These are phyloP conservation scores for Calocybe indica DNA, from an alignment of 768 basidiomycete species.

Conservation along the genomic window DNA sequence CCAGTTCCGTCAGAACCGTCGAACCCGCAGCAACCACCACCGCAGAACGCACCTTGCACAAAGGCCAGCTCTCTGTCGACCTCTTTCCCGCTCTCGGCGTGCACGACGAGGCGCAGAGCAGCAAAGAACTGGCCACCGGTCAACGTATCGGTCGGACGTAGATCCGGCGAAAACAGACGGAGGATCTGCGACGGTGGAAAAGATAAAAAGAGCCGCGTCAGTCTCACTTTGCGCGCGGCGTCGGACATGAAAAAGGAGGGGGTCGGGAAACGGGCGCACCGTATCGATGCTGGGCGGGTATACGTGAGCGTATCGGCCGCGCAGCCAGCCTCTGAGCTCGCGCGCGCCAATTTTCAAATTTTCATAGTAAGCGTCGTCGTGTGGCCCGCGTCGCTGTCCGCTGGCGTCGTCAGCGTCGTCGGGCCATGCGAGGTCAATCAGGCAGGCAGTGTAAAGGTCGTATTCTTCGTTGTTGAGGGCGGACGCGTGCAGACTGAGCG, in stretches of 20 bases:
- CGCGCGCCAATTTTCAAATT: slow-evolving; percentile 47
- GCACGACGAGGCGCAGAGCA: slow-evolving; percentile 58
- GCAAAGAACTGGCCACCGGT: slow-evolving; percentile 76
- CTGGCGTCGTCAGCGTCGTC: slow-evolving; percentile 23
- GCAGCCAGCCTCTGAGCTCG: slow-evolving; percentile 70
- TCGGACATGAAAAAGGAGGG: not conserved
- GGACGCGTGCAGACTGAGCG: slow-evolving; percentile 63
- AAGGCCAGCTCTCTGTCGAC: slow-evolving; percentile 67
- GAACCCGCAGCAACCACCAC: not conserved
- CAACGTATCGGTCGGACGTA: slow-evolving; percentile 47
- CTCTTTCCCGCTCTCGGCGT: slow-evolving; percentile 53
- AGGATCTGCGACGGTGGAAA: slow-evolving; percentile 43
- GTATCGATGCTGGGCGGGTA: slow-evolving; percentile 48
- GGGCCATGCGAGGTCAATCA: slow-evolving; percentile 43
- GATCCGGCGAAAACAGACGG: slow-evolving; percentile 52
- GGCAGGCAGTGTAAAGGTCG: slow-evolving; percentile 53
- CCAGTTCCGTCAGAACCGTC: not conserved
- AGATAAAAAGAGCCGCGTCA: not conserved
- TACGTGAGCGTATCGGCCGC: slow-evolving; percentile 60
- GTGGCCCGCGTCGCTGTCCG: slow-evolving; percentile 1
- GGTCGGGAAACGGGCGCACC: slow-evolving; percentile 24
- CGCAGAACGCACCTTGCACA: slow-evolving; percentile 54
- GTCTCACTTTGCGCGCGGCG: not conserved
- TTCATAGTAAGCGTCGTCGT: slow-evolving; percentile 50
- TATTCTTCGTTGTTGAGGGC: slow-evolving; percentile 75